Evolutionary conservation across 768 basidiomycete species (phyloP).

Genomic region (Mycena sanguinolenta): DNA sequence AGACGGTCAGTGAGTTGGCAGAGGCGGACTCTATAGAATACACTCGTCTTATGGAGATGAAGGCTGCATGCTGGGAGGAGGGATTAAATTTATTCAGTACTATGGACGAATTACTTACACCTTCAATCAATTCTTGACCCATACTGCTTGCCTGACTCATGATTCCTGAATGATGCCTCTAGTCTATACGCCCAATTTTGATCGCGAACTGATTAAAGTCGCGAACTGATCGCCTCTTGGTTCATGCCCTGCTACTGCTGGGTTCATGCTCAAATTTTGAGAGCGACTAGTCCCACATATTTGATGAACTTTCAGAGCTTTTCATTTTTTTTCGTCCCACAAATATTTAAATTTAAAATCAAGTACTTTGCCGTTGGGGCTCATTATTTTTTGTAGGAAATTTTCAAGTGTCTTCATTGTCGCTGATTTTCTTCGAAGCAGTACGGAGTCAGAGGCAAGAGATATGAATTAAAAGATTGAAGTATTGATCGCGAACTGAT

Average conservation of each 20-base stretch:
- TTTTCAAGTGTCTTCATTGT: neutral
- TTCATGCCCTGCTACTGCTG: neutral
- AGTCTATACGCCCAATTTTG: neutral
- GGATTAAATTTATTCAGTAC: neutral
- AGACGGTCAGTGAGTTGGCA: neutral
- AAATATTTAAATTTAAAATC: neutral
- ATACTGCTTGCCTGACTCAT: too few species aligned
- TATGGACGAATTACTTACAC: neutral
- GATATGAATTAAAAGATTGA: neutral
- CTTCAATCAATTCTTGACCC: too few species aligned
- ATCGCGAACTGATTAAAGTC: neutral
- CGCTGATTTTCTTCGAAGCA: too few species aligned
- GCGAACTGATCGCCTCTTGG: neutral
- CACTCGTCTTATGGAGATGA: neutral
- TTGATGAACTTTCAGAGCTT: neutral
- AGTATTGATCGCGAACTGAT: neutral
- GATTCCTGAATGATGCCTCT: too few species aligned
- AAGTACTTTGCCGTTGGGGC: neutral
- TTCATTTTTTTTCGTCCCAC: neutral
- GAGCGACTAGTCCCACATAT: neutral
- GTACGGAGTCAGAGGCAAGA: neutral
- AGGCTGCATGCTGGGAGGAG: neutral
- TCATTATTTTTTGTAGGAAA: neutral
- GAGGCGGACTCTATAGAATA: slow-evolving; percentile 9
- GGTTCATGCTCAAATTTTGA: neutral